Evolutionary conservation across 176 grass and related monocot genomes (phyloP), one percentile per base, ranked within the genome.

Genomic region (Thalia dealbata): DNA sequence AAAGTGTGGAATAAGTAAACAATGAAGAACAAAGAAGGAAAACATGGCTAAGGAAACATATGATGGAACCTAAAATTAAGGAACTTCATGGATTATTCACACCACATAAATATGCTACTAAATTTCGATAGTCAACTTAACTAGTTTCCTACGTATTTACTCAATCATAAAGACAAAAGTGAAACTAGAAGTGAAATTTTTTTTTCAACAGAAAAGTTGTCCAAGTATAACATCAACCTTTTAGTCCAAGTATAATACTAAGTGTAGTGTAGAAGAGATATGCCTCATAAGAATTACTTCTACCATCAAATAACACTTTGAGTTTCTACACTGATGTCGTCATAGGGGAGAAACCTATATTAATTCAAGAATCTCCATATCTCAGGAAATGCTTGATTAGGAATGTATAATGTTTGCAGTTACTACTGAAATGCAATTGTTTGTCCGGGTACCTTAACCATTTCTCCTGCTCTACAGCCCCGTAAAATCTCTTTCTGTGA

Each of bases 401-500:
- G 42, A 21, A 66, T 29, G 23, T 12, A 63, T 63, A 14, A 13
- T 28, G 22, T 63, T 9, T 63, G 24, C 22, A n/a, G 22, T 68
- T 68, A 43, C 65, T 44, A 28, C 65, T 48, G 42, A 8, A 46
- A 71, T 70, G 13, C 24, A 29, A 46, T 46, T 78, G 66, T 61
- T 55, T 61, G 7, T 52, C 19, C 52, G 14, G 56, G 41, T 64
- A 69, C 12, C 11, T 78, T 72, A 73, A 6, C 52, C 28, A 71
- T 38, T 75, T 58, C 58, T 77, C 14, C 2, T 81, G 4, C n/a
- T 76, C 51, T 89, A 82, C 88, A 96, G 92, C 82, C 92, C 82
- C 21, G 58, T 81, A 55, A 85, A 91, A 78, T 85, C 84, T 72
- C 3, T 89, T 67, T 78, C 67, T 70, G 75, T 91, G 81, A 96